Conservation (phyloP, 176 grass and related monocot genomes). For the Musa beccarii region DNA sequence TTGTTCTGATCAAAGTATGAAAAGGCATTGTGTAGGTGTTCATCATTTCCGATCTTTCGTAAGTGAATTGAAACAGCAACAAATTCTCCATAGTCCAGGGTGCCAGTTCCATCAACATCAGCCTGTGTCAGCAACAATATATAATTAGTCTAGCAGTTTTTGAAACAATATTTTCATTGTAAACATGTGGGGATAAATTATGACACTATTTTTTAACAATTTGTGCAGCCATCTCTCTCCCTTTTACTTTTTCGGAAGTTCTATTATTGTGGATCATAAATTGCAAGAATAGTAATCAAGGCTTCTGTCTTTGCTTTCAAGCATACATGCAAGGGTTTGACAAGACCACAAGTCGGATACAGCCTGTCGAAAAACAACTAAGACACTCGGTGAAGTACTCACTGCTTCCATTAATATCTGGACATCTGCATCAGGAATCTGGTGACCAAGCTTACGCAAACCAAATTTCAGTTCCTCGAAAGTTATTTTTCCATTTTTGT, state of each 20-base stretch:
- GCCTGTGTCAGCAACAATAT: background rate
- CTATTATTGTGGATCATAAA: background rate
- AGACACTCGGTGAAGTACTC: background rate
- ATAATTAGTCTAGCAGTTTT: background rate
- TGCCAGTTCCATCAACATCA: background rate
- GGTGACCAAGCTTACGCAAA: background rate
- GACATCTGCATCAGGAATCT: background rate
- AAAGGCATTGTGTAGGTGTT: background rate
- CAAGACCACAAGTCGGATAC: no score
- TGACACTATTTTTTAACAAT: background rate
- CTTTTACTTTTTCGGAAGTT: background rate
- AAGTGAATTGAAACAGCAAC: slow-evolving; percentile 1
- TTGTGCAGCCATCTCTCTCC: background rate
- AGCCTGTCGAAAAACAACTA: background rate
- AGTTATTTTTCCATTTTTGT: background rate
- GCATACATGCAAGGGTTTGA: no score
- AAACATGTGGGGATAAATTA: background rate
- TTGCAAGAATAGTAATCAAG: no score
- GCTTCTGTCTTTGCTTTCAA: no score
- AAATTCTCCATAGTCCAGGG: slow-evolving; percentile 6
- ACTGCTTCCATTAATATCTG: background rate
- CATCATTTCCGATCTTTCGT: background rate
- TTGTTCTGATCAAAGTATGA: background rate
- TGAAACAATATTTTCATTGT: background rate
- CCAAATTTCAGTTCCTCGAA: background rate